Conservation (phyloP, 306 rosid genomes). For the Acacia acuminata region DNA sequence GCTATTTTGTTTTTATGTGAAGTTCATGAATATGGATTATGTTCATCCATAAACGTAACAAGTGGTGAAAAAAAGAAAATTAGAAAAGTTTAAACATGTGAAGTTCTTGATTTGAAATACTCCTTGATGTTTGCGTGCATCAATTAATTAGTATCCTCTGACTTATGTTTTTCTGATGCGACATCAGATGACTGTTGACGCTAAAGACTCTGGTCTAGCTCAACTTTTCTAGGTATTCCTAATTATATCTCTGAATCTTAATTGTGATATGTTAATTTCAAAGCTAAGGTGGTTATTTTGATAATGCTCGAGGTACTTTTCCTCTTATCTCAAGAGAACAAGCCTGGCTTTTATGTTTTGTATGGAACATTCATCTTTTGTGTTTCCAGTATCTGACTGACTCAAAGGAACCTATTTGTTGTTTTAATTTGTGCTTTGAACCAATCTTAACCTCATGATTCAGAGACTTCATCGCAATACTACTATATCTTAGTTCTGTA, state of each 20-base stretch:
- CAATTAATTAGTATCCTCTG: background rate
- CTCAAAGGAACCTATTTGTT: background rate
- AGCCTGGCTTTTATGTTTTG: background rate
- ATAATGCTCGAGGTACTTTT: background rate
- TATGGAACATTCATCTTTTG: background rate
- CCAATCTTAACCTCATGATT: background rate
- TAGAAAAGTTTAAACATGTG: background rate
- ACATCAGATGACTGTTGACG: background rate
- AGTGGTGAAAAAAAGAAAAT: background rate
- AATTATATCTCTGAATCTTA: background rate
- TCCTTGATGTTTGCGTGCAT: background rate
- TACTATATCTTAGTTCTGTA: background rate
- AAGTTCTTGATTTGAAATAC: background rate
- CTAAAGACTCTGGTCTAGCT: background rate
- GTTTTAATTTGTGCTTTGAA: background rate
- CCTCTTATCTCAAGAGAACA: background rate
- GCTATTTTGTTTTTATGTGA: constrained; percentile 17
- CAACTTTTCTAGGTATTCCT: background rate
- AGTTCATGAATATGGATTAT: constrained; percentile 23
- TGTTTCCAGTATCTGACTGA: background rate
- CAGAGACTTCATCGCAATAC: background rate
- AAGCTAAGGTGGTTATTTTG: background rate
- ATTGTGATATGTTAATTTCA: background rate
- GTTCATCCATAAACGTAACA: constrained; percentile 25
- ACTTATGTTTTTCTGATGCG: background rate